Conservation (phyloP, 331 rosid genomes). For the Cydonia oblonga region DNA sequence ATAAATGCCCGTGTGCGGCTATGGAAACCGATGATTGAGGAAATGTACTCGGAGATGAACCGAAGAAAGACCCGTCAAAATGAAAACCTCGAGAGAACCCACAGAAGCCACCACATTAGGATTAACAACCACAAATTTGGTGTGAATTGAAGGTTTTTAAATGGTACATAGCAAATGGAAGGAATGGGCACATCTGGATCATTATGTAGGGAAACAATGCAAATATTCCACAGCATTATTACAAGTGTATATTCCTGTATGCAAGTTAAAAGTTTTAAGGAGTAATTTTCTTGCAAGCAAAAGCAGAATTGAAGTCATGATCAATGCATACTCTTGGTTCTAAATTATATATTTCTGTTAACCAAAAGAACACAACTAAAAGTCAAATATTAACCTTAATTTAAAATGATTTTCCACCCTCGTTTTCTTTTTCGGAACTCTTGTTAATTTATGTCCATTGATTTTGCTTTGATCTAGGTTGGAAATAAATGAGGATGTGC, state of each 20-base stretch:
- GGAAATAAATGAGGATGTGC: not conserved
- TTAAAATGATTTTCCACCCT: no score
- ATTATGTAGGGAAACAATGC: not conserved
- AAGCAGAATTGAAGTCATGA: not conserved
- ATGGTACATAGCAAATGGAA: slow-evolving; percentile 5
- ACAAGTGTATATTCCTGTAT: slow-evolving; percentile 7
- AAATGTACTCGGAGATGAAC: slow-evolving; percentile 86
- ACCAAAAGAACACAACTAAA: not conserved
- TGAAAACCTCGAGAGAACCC: slow-evolving; percentile 24
- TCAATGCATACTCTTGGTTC: not conserved
- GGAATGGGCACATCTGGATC: not conserved
- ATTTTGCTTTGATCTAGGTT: no score
- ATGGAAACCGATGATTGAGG: slow-evolving; percentile 96
- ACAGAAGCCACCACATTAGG: slow-evolving; percentile 21
- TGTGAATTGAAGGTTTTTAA: slow-evolving; percentile 22
- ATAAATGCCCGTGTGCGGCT: slow-evolving; percentile 87
- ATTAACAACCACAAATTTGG: slow-evolving; percentile 25
- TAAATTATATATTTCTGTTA: not conserved
- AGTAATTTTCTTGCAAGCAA: not conserved
- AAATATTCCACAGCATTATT: slow-evolving; percentile 11
- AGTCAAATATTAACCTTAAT: not conserved
- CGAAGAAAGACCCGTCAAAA: slow-evolving; percentile 41
- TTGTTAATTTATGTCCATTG: not conserved
- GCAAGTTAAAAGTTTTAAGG: not conserved
- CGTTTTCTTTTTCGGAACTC: no score